Conservation (phyloP, 805 yeast species). For the Saccharomycopsis babjevae region DNA sequence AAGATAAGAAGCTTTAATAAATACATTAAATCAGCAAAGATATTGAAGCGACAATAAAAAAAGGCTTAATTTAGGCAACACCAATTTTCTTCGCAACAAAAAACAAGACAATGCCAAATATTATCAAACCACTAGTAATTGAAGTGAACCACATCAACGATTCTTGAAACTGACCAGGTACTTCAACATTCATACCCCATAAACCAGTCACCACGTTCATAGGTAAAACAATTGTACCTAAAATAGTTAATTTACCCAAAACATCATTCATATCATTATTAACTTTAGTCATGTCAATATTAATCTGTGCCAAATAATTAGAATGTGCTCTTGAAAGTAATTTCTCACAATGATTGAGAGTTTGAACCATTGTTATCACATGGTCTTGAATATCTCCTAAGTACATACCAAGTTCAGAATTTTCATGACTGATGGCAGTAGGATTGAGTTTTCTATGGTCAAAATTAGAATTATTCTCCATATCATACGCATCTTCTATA, state of each 20-base stretch:
- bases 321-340: conserved; percentile 87
- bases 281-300: conserved; percentile 94
- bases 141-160: conserved; percentile 57
- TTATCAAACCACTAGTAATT: conserved; percentile 36
- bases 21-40: background rate
- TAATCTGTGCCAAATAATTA: conserved; percentile 90
- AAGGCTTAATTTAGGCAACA: conserved; percentile 3
- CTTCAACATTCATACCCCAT: conserved; percentile 98
- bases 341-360: conserved; percentile 89
- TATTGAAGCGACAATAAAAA: background rate
- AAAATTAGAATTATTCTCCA: background rate
- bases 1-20: background rate
- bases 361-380: conserved; percentile 93
- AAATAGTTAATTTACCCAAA: conserved; percentile 80
- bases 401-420: conserved; percentile 86
- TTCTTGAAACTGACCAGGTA: conserved; percentile 75
- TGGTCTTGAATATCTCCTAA: conserved; percentile 97
- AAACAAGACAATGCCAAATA: conserved; percentile 38
- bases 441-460: background rate
- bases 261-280: conserved; percentile 97
- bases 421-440: background rate
- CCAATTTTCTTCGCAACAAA: conserved; percentile 14
- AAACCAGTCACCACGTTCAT: conserved; percentile 91
- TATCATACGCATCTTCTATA: background rate
- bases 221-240: conserved; percentile 95